These are phyloP conservation scores for Alternaria longipes DNA, from an alignment of 2,329 filamentous ascomycete genomes.

Conservation along the genomic window DNA sequence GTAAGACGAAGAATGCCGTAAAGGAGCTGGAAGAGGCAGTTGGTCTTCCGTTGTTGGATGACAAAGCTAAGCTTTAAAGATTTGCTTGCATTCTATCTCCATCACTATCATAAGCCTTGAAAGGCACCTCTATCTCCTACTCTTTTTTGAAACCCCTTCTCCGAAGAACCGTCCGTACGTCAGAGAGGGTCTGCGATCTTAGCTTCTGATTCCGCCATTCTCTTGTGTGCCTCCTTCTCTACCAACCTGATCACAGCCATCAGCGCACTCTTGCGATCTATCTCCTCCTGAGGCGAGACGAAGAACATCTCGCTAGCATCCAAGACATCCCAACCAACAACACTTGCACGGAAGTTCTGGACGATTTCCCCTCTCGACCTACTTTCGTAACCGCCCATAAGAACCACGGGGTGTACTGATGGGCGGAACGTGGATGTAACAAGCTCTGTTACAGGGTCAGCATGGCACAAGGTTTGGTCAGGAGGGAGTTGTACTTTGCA, in stretches of 20 bases:
- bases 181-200: neutral
- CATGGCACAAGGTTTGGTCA: neutral
- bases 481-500: neutral
- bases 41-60: constrained; percentile 69
- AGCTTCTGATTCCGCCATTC: neutral
- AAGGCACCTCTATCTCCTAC: neutral
- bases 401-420: neutral
- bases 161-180: neutral
- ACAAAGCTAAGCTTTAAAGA: constrained; percentile 39
- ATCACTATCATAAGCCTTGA: neutral
- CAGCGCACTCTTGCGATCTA: neutral
- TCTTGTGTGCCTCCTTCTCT: neutral
- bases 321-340: neutral
- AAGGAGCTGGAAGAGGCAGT: constrained; percentile 79
- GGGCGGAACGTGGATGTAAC: neutral
- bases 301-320: neutral
- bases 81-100: neutral
- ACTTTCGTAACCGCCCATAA: neutral
- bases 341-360: neutral
- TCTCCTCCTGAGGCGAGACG: neutral
- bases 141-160: neutral
- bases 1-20: constrained; percentile 81
- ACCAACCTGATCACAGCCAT: neutral
- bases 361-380: neutral
- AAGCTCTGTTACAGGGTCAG: neutral